Percentiles rank a stretch among this genome's conserved stretches.
Conservation (phyloP, 768 basidiomycete species). For the Omphalotus guepiniiformis region DNA sequence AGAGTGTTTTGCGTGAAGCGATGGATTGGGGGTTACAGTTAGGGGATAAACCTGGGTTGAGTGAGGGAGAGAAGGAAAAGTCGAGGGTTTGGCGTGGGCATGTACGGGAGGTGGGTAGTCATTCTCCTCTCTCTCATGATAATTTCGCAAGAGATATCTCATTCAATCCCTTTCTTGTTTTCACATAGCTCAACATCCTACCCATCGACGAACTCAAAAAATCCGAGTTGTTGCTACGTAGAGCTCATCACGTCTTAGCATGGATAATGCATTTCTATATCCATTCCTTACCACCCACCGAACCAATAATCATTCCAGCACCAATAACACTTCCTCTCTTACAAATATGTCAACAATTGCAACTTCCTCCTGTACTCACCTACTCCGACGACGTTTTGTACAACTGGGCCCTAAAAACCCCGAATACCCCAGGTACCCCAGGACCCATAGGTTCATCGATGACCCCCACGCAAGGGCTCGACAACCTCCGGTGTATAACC, state of each 20-base stretch:
- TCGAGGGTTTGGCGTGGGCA: slow-evolving; percentile 1
- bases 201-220: slow-evolving; percentile 38
- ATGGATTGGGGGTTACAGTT: slow-evolving; percentile 46
- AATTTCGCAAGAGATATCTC: not conserved
- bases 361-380: slow-evolving; percentile 83
- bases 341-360: slow-evolving; percentile 61
- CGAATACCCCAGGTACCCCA: too few species aligned
- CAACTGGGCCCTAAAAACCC: slow-evolving; percentile 59
- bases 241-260: slow-evolving; percentile 70
- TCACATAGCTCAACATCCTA: slow-evolving; percentile 51
- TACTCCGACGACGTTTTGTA: slow-evolving; percentile 71
- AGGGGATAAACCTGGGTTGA: slow-evolving; percentile 49
- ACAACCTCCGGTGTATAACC: slow-evolving; percentile 61
- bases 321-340: slow-evolving; percentile 73
- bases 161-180: not conserved
- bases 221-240: slow-evolving; percentile 55
- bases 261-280: slow-evolving; percentile 78
- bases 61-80: slow-evolving; percentile 43
- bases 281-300: slow-evolving; percentile 52
- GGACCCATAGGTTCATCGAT: slow-evolving; percentile 21
- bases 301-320: slow-evolving; percentile 59
- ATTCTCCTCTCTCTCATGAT: too few species aligned
- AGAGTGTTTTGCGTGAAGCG: slow-evolving; percentile 51
- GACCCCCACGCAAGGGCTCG: slow-evolving; percentile 33
- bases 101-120: slow-evolving; percentile 52